Evolutionary conservation across 495 filamentous ascomycete genomes (phyloP), one percentile per base, ranked within the genome.

Genomic region (Aspergillus haitiensis): DNA sequence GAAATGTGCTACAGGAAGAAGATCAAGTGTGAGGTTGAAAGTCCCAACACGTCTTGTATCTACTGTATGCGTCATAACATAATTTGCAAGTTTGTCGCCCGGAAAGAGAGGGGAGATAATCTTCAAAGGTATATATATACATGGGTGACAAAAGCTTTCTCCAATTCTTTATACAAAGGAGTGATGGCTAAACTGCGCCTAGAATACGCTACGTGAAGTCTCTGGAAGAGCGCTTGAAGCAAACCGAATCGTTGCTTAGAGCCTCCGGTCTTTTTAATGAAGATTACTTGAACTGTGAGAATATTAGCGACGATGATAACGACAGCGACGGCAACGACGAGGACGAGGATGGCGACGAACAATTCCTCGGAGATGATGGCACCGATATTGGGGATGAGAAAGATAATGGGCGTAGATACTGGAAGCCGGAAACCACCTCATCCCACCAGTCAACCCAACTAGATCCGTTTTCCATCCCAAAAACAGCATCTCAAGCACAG

Each of bases 1-100:
- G 92, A 96, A 68, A 93, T 92, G 89, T 98, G 94, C 69, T 85
- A 90, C 65, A 94, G 91, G 77, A 97, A 92, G 81, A 97, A 97
- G 82, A 95, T 94, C 67, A 96, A 94, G 75, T 98, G 94, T 73
- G 92, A 97, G 70, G 86, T 92, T 52, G 93, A 95, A 71, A 82
- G 90, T 55, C 88, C 91, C 34, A 79, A 84, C 51, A 12, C 51
- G 21, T 15, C 66, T 18, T 98, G 94, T 77, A 85, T 88, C 11
- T 94, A 97, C 73, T 98, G 94, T 71, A 84, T 85, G 64, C 96
- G 96, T 70, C 93, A 96, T 76, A 94, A 93, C 75, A 91, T 88
- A 11, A 88, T 90, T 65, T 97, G 94, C 75, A 84, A 95, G 60
- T 96, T 95, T 69, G 92, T 91, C 15, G 86, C 90, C 55, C 88